Evolutionary conservation across 2,329 filamentous ascomycete genomes (phyloP).

Genomic region (Verticillium longisporum): DNA sequence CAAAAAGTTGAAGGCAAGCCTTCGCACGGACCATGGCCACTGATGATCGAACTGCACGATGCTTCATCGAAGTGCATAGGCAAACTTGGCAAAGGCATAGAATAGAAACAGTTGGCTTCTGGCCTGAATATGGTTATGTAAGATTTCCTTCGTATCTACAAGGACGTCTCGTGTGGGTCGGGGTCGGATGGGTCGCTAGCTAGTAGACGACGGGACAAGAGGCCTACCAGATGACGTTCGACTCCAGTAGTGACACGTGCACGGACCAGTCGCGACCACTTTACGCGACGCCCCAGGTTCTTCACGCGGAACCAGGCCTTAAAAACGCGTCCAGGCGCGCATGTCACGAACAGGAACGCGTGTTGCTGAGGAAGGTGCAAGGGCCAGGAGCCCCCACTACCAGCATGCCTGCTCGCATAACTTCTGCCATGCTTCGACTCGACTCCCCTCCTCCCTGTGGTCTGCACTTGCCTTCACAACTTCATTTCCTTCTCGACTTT

Average conservation of each 20-base stretch:
- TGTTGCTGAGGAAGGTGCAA: neutral
- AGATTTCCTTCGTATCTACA: too few relatives aligned
- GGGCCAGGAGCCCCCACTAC: neutral
- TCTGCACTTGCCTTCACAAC: neutral
- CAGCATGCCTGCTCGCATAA: neutral
- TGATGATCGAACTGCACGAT: too few relatives aligned
- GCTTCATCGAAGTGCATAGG: neutral
- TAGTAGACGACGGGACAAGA: neutral
- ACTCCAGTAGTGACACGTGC: neutral
- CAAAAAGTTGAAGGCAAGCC: too few relatives aligned
- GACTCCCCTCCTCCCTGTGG: neutral
- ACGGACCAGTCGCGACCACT: neutral
- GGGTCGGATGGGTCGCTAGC: neutral
- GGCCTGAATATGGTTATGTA: too few relatives aligned
- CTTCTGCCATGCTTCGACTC: neutral
- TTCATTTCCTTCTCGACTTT: neutral
- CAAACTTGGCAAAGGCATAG: neutral
- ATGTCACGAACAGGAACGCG: neutral
- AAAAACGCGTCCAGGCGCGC: neutral
- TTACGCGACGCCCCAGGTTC: neutral
- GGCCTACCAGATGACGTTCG: neutral
- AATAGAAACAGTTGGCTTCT: neutral
- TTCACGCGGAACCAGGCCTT: neutral
- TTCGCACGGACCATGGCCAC: too few relatives aligned
- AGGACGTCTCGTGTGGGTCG: neutral